A percentile compares a stretch with the other conserved stretches of the same genome.
phyloP scores from a whole-genome alignment of 345 rosid species.

The Isatis tinctoria region DNA sequence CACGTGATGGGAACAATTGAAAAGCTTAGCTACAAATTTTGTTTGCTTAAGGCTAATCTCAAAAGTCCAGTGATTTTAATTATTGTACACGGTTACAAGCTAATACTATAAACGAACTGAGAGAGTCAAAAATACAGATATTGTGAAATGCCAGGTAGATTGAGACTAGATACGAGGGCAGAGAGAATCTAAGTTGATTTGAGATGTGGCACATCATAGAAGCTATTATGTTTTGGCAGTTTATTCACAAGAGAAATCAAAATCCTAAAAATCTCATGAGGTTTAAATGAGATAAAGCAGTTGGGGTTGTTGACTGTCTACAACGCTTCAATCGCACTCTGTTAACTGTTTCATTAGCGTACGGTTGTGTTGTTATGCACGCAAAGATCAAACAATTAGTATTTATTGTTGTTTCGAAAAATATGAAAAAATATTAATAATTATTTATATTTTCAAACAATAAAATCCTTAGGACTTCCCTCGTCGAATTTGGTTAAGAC shows the following conservation, averaged over 20 bases:
- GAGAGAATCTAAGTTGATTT: slow-evolving; percentile 12
- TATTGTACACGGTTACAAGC: slow-evolving; percentile 18
- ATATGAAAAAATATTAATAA: background rate
- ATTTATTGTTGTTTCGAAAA: too few relatives aligned
- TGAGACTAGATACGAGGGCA: slow-evolving; percentile 22
- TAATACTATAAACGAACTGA: background rate
- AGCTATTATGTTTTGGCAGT: slow-evolving; percentile 12
- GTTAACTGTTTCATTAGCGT: background rate
- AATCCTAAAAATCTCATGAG: background rate
- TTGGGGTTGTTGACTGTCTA: slow-evolving; percentile 18
- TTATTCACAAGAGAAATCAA: slow-evolving; percentile 9
- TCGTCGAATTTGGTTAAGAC: background rate
- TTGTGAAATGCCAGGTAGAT: slow-evolving; percentile 18
- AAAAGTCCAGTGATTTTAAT: background rate
- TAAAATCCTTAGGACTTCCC: background rate
- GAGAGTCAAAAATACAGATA: background rate
- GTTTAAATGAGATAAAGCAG: slow-evolving; percentile 8
- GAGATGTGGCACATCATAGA: slow-evolving; percentile 22
- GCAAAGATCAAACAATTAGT: background rate
- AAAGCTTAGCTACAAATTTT: background rate
- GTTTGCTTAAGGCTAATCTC: background rate
- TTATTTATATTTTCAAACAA: background rate
- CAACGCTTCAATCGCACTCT: background rate
- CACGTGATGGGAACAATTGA: slow-evolving; percentile 13
- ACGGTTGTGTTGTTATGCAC: background rate